Percentiles rank a stretch among this genome's conserved stretches.
Evolutionary conservation across 306 rosid species (phyloP).

Genomic region (Styphnolobium japonicum): DNA sequence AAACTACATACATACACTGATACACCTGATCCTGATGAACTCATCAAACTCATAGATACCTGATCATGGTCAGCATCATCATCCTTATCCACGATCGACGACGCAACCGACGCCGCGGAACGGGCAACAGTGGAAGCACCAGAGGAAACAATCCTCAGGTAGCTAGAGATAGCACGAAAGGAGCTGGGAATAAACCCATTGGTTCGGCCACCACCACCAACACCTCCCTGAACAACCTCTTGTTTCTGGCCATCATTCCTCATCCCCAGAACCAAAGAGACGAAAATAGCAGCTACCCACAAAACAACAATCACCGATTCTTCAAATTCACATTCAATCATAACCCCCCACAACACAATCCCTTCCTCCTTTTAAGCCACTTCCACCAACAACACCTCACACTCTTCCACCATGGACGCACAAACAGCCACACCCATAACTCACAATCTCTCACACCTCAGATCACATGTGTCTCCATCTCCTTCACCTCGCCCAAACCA

Average conservation of each 20-base stretch:
- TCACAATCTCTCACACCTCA: constrained; percentile 19
- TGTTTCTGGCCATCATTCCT: constrained; percentile 67
- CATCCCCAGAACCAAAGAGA: constrained; percentile 62
- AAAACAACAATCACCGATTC: constrained; percentile 41
- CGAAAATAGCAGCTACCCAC: constrained; percentile 39
- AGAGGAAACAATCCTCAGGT: constrained; percentile 65
- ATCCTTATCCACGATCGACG: constrained; percentile 65
- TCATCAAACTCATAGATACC: constrained; percentile 35
- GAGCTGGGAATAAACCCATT: constrained; percentile 66
- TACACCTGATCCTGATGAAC: no score
- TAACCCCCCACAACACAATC: no score
- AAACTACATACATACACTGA: no score
- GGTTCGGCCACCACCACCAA: constrained; percentile 43
- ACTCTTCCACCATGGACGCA: constrained; percentile 13
- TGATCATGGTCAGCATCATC: constrained; percentile 51
- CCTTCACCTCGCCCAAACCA: constrained; percentile 34
- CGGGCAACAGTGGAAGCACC: constrained; percentile 84
- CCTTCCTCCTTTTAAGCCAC: constrained; percentile 31
- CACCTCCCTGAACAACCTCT: constrained; percentile 42
- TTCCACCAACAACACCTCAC: constrained; percentile 30
- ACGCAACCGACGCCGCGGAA: constrained; percentile 72
- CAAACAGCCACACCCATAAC: background rate
- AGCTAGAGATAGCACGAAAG: constrained; percentile 70
- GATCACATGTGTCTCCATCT: constrained; percentile 47
- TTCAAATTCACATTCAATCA: constrained; percentile 47